These are phyloP conservation scores for Trichophyton verrucosum DNA, from an alignment of 2,329 filamentous ascomycete species.

Conservation along the genomic window DNA sequence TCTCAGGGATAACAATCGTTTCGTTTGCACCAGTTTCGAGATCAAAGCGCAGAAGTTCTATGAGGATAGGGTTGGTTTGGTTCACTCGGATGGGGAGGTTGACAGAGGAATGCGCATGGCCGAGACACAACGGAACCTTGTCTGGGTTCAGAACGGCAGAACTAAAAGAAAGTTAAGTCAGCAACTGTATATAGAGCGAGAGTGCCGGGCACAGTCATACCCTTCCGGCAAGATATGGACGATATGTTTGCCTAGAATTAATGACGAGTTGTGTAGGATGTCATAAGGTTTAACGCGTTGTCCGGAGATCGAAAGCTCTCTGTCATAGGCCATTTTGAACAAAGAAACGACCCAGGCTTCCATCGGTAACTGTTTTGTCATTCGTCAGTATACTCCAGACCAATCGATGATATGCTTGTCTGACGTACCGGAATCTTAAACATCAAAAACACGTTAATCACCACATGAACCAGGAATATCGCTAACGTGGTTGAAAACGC, in stretches of 20 bases:
- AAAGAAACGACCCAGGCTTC: slow-evolving; percentile 60
- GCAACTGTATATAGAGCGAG: slow-evolving; percentile 8
- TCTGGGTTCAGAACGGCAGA: slow-evolving; percentile 82
- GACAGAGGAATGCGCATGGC: slow-evolving; percentile 47
- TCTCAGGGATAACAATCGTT: slow-evolving; percentile 59
- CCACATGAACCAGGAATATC: slow-evolving; percentile 58
- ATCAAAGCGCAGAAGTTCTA: slow-evolving; percentile 80
- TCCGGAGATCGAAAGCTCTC: slow-evolving; percentile 87
- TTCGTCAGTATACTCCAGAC: slow-evolving; percentile 3
- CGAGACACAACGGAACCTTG: slow-evolving; percentile 67
- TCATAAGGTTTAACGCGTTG: slow-evolving; percentile 75
- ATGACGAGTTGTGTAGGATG: slow-evolving; percentile 80
- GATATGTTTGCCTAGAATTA: slow-evolving; percentile 92
- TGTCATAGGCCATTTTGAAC: slow-evolving; percentile 75
- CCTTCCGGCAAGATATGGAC: slow-evolving; percentile 97
- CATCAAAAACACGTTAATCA: slow-evolving; percentile 78
- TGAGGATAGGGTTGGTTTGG: slow-evolving; percentile 74
- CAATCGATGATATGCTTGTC: background rate
- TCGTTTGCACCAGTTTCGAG: slow-evolving; percentile 70
- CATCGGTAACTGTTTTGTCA: slow-evolving; percentile 53
- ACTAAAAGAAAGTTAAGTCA: slow-evolving; percentile 31
- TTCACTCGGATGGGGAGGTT: slow-evolving; percentile 83
- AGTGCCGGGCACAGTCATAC: slow-evolving; percentile 30
- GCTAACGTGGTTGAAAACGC: slow-evolving; percentile 60
- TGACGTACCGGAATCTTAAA: slow-evolving; percentile 65